Evolutionary conservation across 768 basidiomycete species (phyloP), one percentile per base, ranked within the genome.

Genomic region (Hemileccinum rubropunctum): DNA sequence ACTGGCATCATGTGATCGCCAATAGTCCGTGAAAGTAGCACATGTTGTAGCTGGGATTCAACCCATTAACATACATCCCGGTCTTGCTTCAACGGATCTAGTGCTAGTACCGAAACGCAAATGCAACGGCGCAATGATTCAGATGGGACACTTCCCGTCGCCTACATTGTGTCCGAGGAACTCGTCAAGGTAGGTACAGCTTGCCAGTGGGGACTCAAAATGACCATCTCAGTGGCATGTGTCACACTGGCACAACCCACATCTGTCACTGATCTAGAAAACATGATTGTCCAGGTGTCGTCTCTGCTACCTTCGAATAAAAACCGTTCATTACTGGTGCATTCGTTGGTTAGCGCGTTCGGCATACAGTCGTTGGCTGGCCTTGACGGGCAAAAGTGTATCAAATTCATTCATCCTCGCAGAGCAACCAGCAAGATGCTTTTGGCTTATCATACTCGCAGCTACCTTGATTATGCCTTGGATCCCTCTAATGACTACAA

Each of bases 271-370:
- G 44, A 13, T 26, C 8, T 14, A 18, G 54, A 38, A 46, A 42
- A 4, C 48, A 13, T 27, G 11, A 30, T 13, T 33, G 34, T 7
- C 8, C 40, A 79, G 76, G 61, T 71, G 23, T 75, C 77, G 3
- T 80, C 79, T 4, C 72, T 81, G 4, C 75, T 93, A 1, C 87
- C 87, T 7, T 87, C 85, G 1, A 90, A 90, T 58, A 76, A 61
- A 48, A 77, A 81, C 36, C 76, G 86, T 27, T 89, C 87, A 0
- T 57, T 78, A 2, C 54, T 88, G 0, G 85, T 88, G 2, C 86
- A 89, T 59, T 78, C 82, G 9, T 71, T 90, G 3, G 73, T 81
- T 39, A 74, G 73, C 47, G 68, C 79, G 1, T 72, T 81, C 37
- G 79, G 76, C 2, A 66, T 86, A 18, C 68, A 84, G 50, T 64